phyloP scores from a whole-genome alignment of 2,329 filamentous ascomycete genomes.

The Dryadomyces quercus-mongolicae region DNA sequence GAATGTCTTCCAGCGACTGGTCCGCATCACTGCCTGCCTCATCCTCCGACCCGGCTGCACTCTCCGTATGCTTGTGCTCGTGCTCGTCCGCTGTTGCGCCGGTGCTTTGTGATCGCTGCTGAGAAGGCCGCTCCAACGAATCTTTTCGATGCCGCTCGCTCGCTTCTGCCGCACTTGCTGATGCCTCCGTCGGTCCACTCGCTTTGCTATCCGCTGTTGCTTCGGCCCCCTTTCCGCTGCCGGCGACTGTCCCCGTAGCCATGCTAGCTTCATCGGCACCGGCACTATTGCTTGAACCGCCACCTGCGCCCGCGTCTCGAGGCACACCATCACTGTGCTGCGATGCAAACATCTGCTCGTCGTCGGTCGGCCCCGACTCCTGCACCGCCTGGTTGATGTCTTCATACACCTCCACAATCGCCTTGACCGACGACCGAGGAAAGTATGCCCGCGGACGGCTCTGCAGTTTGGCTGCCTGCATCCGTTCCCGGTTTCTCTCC shows the following conservation, averaged over 20 bases:
- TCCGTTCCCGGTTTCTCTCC: conserved; percentile 76
- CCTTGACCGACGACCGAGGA: conserved; percentile 83
- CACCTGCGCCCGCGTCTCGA: neutral
- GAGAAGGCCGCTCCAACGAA: conserved; percentile 14
- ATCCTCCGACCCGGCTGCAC: conserved; percentile 54
- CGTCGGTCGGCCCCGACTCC: conserved; percentile 57
- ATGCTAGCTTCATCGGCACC: neutral
- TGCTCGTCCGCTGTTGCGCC: conserved; percentile 13
- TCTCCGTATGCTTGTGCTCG: conserved; percentile 29
- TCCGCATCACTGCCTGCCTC: conserved; percentile 64
- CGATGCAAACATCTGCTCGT: conserved; percentile 35
- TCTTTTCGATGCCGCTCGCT: neutral
- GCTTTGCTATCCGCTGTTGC: neutral
- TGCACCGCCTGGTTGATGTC: conserved; percentile 89
- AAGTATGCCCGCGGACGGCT: conserved; percentile 63
- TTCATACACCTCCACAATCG: conserved; percentile 90
- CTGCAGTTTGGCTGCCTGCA: conserved; percentile 62
- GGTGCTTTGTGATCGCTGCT: conserved; percentile 11
- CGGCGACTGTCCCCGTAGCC: neutral
- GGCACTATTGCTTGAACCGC: neutral
- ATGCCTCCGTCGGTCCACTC: neutral
- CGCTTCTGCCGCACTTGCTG: neutral
- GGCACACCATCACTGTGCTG: conserved; percentile 17
- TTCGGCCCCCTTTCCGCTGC: neutral
- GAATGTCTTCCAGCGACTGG: conserved; percentile 55